Evolutionary conservation across 23 red algal species (phyloP), one percentile per base, ranked within the genome.

Genomic region (Pyropia yezoensis): DNA sequence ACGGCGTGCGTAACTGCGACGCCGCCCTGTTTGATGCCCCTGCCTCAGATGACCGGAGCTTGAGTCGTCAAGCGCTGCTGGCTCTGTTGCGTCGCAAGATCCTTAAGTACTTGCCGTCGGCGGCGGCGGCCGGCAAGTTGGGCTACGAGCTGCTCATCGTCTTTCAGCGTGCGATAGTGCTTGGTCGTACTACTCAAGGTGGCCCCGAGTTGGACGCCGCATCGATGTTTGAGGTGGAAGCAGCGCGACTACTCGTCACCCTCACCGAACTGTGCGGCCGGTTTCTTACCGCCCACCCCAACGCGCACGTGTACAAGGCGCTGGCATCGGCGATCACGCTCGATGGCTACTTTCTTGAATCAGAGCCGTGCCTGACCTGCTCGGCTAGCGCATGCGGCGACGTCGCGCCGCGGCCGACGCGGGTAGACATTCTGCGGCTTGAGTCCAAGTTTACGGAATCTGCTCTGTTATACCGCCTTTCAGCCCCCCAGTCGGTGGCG

Each of bases 381-480:
- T 66, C 79, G 45, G 73, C 64, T 62, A 60, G 66, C 23, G 70
- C 62, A 14, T 78, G 73, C 56, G 83, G 66, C 17, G 68, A 72
- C 33, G 71, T 67, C 29, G 68, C 63, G 33, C 52, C 53, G 27
- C 59, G 33, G 14, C 67, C 72, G 53, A 68, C 55, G 45, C 50
- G 75, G 23, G 20, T 88, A 33, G 73, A 78, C 34, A 88, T 62
- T 2, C 59, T 87, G 18, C 52, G 70, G 22, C 66, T 62, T 5
- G 82, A 87, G 57, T 74, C 82, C 34, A 87, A 87, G 53, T 87
- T 74, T 66, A 87, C 82, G 0, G 82, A 87, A 74, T 63, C 39
- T 62, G 34, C 82, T 27, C 71, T 87, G 14, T 68, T 87, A 66
- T 73, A 78, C 50, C 74, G 82, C 18, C 71, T 87, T 19, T 29